Conservation (phyloP, 176 grass and related monocot species). For the Eleusine indica region DNA sequence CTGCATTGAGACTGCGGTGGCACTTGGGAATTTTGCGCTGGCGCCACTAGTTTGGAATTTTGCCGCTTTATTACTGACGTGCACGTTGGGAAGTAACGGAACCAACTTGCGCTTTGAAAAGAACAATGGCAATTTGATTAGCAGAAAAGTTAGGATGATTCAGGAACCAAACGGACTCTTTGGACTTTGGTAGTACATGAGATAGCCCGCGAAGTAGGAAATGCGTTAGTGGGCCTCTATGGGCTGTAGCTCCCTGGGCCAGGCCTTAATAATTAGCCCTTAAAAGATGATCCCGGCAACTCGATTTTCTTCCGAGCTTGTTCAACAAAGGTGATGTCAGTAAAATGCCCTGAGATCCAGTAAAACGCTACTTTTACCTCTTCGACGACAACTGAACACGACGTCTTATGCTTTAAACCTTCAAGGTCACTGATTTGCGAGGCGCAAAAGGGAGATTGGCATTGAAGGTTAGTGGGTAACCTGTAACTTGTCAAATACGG, state of each 20-base stretch:
- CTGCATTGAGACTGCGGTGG: neutral
- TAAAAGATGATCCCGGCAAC: neutral
- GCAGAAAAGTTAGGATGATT: neutral
- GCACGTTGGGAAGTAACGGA: neutral
- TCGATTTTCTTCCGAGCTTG: neutral
- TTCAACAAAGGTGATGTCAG: neutral
- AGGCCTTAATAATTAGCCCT: neutral
- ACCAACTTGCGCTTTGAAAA: too few species aligned
- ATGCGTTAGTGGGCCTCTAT: neutral
- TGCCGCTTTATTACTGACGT: neutral
- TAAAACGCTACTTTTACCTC: neutral
- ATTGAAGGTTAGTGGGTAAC: neutral
- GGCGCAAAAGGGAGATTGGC: neutral
- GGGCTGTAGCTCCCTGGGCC: neutral
- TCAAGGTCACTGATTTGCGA: neutral
- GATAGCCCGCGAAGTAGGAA: neutral
- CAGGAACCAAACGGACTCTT: too few species aligned
- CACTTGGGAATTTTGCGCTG: neutral
- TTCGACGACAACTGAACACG: neutral
- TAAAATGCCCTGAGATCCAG: neutral
- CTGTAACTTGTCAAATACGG: slow-evolving; percentile 14
- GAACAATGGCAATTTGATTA: too few species aligned
- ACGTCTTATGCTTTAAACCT: neutral
- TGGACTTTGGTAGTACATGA: too few species aligned
- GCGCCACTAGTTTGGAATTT: slow-evolving; percentile 18